Conservation (phyloP, 306 rosid genomes). For the Cicer yamashitae region DNA sequence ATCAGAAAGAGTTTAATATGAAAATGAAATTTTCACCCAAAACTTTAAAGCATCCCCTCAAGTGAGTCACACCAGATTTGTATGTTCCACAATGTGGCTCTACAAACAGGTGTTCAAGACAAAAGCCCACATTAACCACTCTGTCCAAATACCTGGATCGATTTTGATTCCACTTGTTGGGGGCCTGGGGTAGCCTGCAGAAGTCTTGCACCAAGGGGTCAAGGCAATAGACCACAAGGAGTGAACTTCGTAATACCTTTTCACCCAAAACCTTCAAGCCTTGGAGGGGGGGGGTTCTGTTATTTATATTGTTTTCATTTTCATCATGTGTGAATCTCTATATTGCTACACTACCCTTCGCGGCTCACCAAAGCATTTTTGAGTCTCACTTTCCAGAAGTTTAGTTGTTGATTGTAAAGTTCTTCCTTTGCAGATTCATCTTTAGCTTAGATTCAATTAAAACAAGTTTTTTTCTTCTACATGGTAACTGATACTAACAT, state of each 20-base stretch:
- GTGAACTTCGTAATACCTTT: background rate
- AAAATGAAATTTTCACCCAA: background rate
- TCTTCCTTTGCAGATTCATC: background rate
- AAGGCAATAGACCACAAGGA: background rate
- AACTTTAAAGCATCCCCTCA: background rate
- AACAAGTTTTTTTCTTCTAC: slow-evolving; percentile 5
- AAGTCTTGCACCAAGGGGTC: background rate
- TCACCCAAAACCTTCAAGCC: background rate
- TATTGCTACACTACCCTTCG: background rate
- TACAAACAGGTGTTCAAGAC: background rate
- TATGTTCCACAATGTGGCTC: background rate
- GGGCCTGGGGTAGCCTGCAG: background rate
- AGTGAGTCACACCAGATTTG: background rate
- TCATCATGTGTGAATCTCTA: background rate
- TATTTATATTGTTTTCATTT: too few relatives aligned
- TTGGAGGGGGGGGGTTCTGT: background rate
- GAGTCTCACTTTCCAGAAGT: slow-evolving; percentile 4
- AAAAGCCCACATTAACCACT: background rate
- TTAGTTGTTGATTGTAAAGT: background rate
- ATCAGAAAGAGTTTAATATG: background rate
- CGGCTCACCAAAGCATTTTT: background rate
- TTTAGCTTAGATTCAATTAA: slow-evolving; percentile 1
- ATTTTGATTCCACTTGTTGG: background rate
- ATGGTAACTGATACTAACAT: slow-evolving; percentile 24
- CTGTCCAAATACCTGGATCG: background rate